Evolutionary conservation across 306 rosid species (phyloP).

Genomic region (Castanospermum australe): DNA sequence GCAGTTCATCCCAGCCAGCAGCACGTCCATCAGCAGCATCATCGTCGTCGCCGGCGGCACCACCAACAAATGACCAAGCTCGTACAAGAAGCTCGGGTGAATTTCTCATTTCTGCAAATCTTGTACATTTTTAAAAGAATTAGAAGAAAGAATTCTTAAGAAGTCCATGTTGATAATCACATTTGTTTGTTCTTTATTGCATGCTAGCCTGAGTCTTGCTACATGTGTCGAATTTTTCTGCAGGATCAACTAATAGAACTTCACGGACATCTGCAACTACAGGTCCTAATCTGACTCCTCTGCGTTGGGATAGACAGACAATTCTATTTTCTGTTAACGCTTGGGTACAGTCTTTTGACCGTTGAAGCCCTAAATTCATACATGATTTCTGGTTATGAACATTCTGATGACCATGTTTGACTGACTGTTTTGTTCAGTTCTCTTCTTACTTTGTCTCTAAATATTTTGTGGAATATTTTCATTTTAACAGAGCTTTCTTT

Average conservation of each 20-base stretch:
- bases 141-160: background rate
- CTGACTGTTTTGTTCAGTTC: background rate
- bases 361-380: slow-evolving; percentile 4
- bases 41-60: slow-evolving; percentile 36
- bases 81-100: slow-evolving; percentile 61
- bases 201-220: background rate
- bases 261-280: slow-evolving; percentile 66
- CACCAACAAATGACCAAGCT: slow-evolving; percentile 55
- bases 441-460: background rate
- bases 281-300: slow-evolving; percentile 53
- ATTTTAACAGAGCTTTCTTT: background rate
- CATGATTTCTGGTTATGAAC: background rate
- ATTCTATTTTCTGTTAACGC: slow-evolving; percentile 90
- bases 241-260: slow-evolving; percentile 69
- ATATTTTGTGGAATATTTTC: background rate
- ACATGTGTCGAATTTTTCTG: slow-evolving; percentile 26
- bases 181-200: background rate
- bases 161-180: background rate
- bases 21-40: slow-evolving; percentile 54
- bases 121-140: background rate
- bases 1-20: slow-evolving; percentile 68
- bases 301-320: slow-evolving; percentile 90
- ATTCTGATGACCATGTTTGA: background rate
- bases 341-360: slow-evolving; percentile 59
- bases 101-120: slow-evolving; percentile 9